These are phyloP conservation scores for Emericellopsis terricola DNA, from an alignment of 495 filamentous ascomycete genomes.

Conservation along the genomic window DNA sequence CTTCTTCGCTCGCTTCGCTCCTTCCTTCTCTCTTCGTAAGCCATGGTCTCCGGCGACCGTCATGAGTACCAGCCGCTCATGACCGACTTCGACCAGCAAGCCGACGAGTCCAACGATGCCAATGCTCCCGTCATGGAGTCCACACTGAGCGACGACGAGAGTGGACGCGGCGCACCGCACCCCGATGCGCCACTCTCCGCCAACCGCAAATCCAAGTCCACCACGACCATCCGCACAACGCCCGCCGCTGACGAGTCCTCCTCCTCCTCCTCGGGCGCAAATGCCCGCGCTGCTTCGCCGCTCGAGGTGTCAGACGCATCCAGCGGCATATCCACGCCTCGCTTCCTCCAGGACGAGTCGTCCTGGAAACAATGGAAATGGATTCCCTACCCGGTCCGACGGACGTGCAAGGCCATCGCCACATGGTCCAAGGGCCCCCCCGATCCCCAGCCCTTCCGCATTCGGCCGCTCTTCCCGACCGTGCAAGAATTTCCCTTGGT, in stretches of 20 bases:
- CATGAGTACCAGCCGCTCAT: slow-evolving; percentile 4
- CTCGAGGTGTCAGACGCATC: slow-evolving; percentile 8
- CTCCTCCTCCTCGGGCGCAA: neutral
- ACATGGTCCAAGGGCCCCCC: slow-evolving; percentile 59
- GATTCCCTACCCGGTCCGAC: slow-evolving; percentile 27
- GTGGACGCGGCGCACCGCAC: slow-evolving; percentile 4
- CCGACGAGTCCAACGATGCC: neutral
- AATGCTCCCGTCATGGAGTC: neutral
- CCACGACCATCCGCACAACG: neutral
- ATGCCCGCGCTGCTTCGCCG: neutral
- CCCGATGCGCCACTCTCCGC: slow-evolving; percentile 14
- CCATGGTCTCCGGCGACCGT: neutral
- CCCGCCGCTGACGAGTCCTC: neutral
- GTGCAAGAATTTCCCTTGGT: slow-evolving; percentile 51
- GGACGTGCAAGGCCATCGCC: slow-evolving; percentile 20
- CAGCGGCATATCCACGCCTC: slow-evolving; percentile 13
- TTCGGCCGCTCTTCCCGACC: slow-evolving; percentile 49
- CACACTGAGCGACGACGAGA: neutral
- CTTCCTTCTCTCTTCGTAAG: slow-evolving; percentile 1
- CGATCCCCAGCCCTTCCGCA: slow-evolving; percentile 40
- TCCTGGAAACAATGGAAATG: slow-evolving; percentile 2
- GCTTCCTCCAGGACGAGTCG: slow-evolving; percentile 18
- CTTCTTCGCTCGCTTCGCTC: neutral
- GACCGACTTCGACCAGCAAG: neutral
- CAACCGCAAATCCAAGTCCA: neutral